Conservation (phyloP, 1,284 basidiomycete genomes). For the Hortiboletus rubellus region DNA sequence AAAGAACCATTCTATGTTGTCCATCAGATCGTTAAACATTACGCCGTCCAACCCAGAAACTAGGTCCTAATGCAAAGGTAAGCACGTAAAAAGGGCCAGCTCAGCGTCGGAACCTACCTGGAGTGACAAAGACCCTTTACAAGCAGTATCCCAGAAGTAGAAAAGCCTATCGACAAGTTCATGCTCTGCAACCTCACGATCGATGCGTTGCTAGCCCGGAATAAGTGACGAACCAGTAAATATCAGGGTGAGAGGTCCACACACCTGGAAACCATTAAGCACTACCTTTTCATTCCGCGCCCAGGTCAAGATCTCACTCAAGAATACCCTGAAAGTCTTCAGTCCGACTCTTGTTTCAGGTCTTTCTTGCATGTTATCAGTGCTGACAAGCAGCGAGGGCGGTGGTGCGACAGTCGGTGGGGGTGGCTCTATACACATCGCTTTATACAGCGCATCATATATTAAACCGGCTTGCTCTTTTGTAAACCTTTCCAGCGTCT, state of each 20-base stretch:
- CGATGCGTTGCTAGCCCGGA: slow-evolving; percentile 65
- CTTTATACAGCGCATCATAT: slow-evolving; percentile 89
- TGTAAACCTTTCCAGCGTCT: slow-evolving; percentile 76
- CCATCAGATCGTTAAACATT: slow-evolving; percentile 97
- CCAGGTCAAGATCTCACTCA: slow-evolving; percentile 96
- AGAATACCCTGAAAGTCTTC: slow-evolving; percentile 85
- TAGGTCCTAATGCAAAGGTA: slow-evolving; percentile 63
- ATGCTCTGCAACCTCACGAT: slow-evolving; percentile 79
- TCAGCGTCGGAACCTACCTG: slow-evolving; percentile 49
- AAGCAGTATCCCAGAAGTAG: slow-evolving; percentile 86
- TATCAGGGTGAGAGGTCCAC: slow-evolving; percentile 17
- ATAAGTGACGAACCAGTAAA: slow-evolving; percentile 17
- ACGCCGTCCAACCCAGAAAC: slow-evolving; percentile 88
- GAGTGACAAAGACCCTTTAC: slow-evolving; percentile 80
- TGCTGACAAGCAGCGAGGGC: slow-evolving; percentile 52
- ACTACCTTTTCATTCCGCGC: slow-evolving; percentile 94
- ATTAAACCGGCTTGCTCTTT: slow-evolving; percentile 90
- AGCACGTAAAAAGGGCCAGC: not conserved
- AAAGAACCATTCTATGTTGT: slow-evolving; percentile 99
- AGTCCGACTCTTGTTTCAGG: slow-evolving; percentile 89
- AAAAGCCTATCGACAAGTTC: slow-evolving; percentile 83
- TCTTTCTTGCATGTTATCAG: slow-evolving; percentile 68
- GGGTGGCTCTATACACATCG: slow-evolving; percentile 78
- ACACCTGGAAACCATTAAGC: slow-evolving; percentile 85
- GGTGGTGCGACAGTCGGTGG: slow-evolving; percentile 50